These are phyloP conservation scores for Yarrowia sp. DNA, from an alignment of 805 yeast species.

Conservation along the genomic window DNA sequence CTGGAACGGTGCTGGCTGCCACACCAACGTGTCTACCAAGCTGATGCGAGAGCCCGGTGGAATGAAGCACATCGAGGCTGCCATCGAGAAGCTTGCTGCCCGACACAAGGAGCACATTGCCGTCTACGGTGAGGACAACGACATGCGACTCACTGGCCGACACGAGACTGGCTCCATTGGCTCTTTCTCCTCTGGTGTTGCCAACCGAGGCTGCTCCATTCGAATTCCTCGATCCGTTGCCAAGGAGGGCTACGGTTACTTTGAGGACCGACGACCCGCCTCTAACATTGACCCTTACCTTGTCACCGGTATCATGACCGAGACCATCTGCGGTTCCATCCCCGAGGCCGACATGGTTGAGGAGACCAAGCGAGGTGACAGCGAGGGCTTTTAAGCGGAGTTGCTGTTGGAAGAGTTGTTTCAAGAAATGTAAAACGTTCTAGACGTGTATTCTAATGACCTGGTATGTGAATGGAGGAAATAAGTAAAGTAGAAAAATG, in stretches of 20 bases:
- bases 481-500: slow-evolving; percentile 32
- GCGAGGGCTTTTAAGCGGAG: slow-evolving; percentile 4
- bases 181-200: slow-evolving; percentile 93
- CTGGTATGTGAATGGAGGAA: slow-evolving; percentile 24
- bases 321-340: slow-evolving; percentile 93
- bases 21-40: slow-evolving; percentile 95
- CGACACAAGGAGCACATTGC: slow-evolving; percentile 97
- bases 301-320: slow-evolving; percentile 97
- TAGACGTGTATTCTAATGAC: slow-evolving; percentile 36
- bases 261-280: slow-evolving; percentile 99
- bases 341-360: slow-evolving; percentile 94
- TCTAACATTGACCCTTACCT: slow-evolving; percentile 99
- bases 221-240: slow-evolving; percentile 99
- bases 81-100: slow-evolving; percentile 89
- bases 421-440: slow-evolving; percentile 25
- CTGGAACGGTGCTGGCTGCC: slow-evolving; percentile 99
- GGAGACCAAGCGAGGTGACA: slow-evolving; percentile 43
- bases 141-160: slow-evolving; percentile 93
- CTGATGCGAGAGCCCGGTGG: slow-evolving; percentile 95
- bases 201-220: slow-evolving; percentile 98
- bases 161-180: slow-evolving; percentile 98
- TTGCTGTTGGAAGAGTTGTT: slow-evolving; percentile 3
- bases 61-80: slow-evolving; percentile 90
- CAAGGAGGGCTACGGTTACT: slow-evolving; percentile 97
- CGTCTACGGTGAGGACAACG: slow-evolving; percentile 95